These are phyloP conservation scores for Penicillium polonicum DNA, from an alignment of 2,329 filamentous ascomycete genomes.

Conservation along the genomic window DNA sequence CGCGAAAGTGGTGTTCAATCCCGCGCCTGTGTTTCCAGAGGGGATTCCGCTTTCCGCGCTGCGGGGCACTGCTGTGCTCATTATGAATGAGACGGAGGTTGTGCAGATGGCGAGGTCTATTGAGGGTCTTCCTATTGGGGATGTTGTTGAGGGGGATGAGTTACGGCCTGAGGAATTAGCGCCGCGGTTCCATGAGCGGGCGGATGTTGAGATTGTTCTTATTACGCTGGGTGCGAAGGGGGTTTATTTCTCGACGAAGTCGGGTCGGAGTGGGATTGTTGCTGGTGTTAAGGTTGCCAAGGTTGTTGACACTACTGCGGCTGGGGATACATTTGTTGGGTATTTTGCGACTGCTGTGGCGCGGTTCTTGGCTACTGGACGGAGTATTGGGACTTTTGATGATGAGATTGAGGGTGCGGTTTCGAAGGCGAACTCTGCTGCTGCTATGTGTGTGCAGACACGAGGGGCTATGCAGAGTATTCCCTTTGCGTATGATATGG, in stretches of 20 bases:
- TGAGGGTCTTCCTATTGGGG: constrained; percentile 15
- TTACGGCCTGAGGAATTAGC: constrained; percentile 19
- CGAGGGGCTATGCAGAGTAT: constrained; percentile 24
- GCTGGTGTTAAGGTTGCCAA: constrained; percentile 20
- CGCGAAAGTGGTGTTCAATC: constrained; percentile 68
- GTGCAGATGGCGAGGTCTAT: constrained; percentile 27
- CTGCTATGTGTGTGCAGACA: constrained; percentile 20
- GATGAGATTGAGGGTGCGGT: constrained; percentile 20
- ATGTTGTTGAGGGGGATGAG: constrained; percentile 7
- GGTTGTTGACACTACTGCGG: constrained; percentile 25
- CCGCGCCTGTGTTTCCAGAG: constrained; percentile 74
- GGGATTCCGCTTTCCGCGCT: constrained; percentile 50
- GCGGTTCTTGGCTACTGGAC: constrained; percentile 18
- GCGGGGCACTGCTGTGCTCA: constrained; percentile 18
- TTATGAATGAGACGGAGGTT: constrained; percentile 28
- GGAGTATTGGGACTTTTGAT: constrained; percentile 15
- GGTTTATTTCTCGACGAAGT: constrained; percentile 23
- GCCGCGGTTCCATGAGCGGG: constrained; percentile 17
- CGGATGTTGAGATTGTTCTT: constrained; percentile 20
- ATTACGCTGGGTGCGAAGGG: constrained; percentile 25
- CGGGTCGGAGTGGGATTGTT: constrained; percentile 15
- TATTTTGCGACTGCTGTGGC: constrained; percentile 22
- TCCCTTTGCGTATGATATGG: constrained; percentile 24
- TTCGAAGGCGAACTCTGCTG: constrained; percentile 18
- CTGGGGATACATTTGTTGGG: constrained; percentile 24